Conservation (phyloP, 2,329 filamentous ascomycete species). For the Aspergillus sp. region DNA sequence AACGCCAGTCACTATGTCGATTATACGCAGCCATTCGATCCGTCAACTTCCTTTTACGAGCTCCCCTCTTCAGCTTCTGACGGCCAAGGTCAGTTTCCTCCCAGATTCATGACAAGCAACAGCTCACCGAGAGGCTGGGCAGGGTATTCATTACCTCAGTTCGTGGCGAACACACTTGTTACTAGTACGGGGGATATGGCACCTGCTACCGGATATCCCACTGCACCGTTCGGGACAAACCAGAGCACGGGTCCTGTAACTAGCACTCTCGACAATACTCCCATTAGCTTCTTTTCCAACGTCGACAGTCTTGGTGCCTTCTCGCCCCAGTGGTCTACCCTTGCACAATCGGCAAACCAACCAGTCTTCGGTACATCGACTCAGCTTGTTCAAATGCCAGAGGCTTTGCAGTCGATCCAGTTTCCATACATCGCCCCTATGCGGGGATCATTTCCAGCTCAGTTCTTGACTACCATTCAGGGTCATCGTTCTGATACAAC, state of each 20-base stretch:
- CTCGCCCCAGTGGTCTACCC: neutral
- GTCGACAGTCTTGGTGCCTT: neutral
- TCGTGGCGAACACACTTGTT: neutral
- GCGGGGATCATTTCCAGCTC: neutral
- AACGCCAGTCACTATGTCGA: neutral
- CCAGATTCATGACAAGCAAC: neutral
- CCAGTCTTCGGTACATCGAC: neutral
- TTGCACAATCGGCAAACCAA: neutral
- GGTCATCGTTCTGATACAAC: neutral
- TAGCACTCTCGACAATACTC: neutral
- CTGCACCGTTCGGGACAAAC: neutral
- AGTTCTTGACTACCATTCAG: neutral
- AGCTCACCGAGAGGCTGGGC: neutral
- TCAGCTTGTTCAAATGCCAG: neutral
- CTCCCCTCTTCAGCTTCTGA: neutral
- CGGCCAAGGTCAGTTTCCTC: conserved; percentile 3
- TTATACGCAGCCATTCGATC: neutral
- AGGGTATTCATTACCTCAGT: conserved; percentile 1
- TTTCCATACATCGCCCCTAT: neutral
- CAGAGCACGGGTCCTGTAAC: neutral
- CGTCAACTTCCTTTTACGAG: neutral
- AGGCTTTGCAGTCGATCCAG: neutral
- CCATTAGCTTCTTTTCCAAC: neutral
- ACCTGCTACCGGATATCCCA: neutral
- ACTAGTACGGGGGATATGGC: neutral